Base-by-base conservation (phyloP, 805 yeast genomes). In the Sugiyamaella qingdaonensis region DNA sequence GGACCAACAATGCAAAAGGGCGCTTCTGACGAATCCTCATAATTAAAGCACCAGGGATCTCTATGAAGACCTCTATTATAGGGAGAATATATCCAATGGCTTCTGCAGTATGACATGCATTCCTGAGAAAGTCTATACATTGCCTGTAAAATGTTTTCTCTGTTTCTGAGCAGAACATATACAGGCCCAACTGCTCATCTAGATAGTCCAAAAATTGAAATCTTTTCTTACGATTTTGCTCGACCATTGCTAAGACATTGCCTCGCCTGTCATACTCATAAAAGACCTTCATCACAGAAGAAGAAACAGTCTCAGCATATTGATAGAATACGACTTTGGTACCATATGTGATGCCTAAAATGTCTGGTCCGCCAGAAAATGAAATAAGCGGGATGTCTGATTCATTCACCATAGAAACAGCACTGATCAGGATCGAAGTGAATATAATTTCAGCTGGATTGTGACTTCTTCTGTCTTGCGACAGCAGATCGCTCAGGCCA, bases 1-100 rank as follows among this genome's bases (percentile, higher is more conserved):
- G 24, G 14, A 51, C 10, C 10, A 51, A 3, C 24, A 51, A 33
- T 4, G 51, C 54, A 51, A 35, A 51, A n/a, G 52, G 54, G 31
- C 54, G 19, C 19, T 37, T 32, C 11, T 21, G 14, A 10, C 50
- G 39, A 32, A 29, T 46, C 9, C 10, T 18, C n/a, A 10, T 27
- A 10, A 35, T 43, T 4, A 50, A 39, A 21, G 11, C 31, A 9
- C 34, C 24, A 2, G 53, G 53, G 4, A 43, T 34, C 14, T 50
- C 53, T 24, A 33, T 44, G 14, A 50, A 4, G 14, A 32, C 10
- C 29, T 33, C 21, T 9, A 44, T 24, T 2, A 50, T 29, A 18
- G 53, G 53, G 4, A 50, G 14, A 18, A 44, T 27, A 7, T 33
- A 36, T 14, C 21, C 19, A 4, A 44, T 33, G 4, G 16, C 43